Evolutionary conservation across 2,329 filamentous ascomycete species (phyloP), one percentile per base, ranked within the genome.

Genomic region (Fusarium nanum): DNA sequence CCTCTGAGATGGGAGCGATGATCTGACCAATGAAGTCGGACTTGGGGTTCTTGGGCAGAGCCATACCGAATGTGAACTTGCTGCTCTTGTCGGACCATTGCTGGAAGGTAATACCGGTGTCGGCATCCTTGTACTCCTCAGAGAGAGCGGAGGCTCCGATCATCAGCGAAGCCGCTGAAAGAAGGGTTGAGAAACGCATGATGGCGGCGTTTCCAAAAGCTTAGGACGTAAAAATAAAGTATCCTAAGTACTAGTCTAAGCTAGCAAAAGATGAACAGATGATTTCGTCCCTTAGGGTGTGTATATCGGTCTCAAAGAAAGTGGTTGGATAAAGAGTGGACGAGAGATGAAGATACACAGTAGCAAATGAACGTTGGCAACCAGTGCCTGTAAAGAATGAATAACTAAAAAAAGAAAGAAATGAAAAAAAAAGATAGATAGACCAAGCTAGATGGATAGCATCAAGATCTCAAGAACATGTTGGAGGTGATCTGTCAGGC

Each of bases 21-120:
- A 87, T 83, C 30, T 65, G 70, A 40, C 88, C 88, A 60, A 90
- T 86, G 70, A 89, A 89, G 74, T 90, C 88, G 46, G 79, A 83
- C 7, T 83, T 81, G 55, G 85, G 85, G 73, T 84, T 78, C 18
- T 76, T 70, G 7, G 88, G 88, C 18, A 90, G 78, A 3, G 85
- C 85, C 54, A 90, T 72, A 73, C 88, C 88, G 52, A 86, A 87
- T 32, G 82, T 84, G 53, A 86, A 81, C 37, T 83, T 83, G 59
- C 83, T 85, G 52, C 75, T 69, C 12, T 68, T 63, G 20, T 84
- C 81, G 14, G 77, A 80, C 75, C 83, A 87, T 49, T 84, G 84
- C 71, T 85, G 83, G 76, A 88, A 88, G 28, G 77, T 79, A 70
- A 88, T 88, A 22, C 84, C 84, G 12, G 86, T 86, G 28, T 80